Evolutionary conservation across 495 filamentous ascomycete genomes (phyloP).

Genomic region (Parachaetomium inaequale): DNA sequence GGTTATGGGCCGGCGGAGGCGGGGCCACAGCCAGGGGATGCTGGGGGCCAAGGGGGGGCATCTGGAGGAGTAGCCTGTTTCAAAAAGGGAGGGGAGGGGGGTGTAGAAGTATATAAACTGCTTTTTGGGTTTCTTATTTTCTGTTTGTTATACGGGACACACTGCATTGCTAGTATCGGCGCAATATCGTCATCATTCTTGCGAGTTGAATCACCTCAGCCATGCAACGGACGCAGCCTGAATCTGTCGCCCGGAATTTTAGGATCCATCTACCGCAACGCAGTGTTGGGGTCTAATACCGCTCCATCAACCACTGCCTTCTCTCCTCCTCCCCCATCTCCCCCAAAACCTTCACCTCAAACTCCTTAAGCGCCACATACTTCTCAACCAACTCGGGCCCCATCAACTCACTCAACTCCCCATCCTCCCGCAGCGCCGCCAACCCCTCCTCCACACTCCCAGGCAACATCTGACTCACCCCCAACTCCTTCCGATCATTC

Average conservation of each 20-base stretch:
- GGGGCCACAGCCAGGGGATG: constrained; percentile 54
- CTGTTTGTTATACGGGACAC: not conserved
- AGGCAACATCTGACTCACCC: constrained; percentile 53
- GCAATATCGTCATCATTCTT: not conserved
- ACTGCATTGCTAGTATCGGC: constrained; percentile 3
- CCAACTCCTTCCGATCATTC: constrained; percentile 49
- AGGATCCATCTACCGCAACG: not conserved
- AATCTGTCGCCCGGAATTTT: too few species aligned
- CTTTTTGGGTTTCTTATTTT: not conserved
- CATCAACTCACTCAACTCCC: constrained; percentile 43
- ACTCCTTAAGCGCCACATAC: constrained; percentile 59
- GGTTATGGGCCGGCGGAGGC: constrained; percentile 47
- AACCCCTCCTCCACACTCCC: constrained; percentile 53
- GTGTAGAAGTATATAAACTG: not conserved
- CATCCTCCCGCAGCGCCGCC: constrained; percentile 44
- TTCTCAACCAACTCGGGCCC: constrained; percentile 54
- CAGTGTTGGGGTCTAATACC: constrained; percentile 44
- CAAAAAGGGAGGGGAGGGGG: not conserved
- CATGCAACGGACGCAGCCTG: too few species aligned
- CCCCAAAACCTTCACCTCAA: constrained; percentile 47
- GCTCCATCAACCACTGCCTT: constrained; percentile 59
- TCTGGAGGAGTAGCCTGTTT: not conserved
- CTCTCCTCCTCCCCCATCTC: constrained; percentile 43
- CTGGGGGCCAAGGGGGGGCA: constrained; percentile 37
- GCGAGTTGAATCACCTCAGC: not conserved